Evolutionary conservation across 139 green algal genomes (phyloP), one percentile per base, ranked within the genome.

Genomic region (Astrephomene gubernaculifera): DNA sequence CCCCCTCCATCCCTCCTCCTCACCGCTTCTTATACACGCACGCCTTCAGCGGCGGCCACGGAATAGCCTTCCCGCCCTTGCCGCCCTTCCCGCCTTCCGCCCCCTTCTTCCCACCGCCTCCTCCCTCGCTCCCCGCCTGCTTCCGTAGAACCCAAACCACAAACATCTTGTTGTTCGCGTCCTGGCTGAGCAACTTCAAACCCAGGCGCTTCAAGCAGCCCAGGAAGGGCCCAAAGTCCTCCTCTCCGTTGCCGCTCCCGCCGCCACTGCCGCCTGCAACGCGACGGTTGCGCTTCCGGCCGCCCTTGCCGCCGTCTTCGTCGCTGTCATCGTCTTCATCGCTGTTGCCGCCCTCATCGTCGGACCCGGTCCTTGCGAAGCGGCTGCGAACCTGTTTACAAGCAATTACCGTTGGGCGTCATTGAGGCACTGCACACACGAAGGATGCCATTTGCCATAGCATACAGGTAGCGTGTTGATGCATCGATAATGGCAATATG

Each of bases 21-120:
- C 81, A 98, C 6, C 94, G 84, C 69, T 91, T 90, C 89, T 97
- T 98, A 87, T 98, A 98, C 35, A 94, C 71, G 87, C 95, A 97
- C 22, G 93, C 88, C 68, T 94, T 95, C 21, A 98, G 89, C 29
- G 43, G 49, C 45, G 94, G 95, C 94, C 95, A 98, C 49, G 83
- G 35, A 2, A 94, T 73, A 2, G 45, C 52, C 9, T 35, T 73
- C 19, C 43, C 57, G 83, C 14, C 44, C 31, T 53, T 35, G 29
- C n/a, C n/a, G n/a, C 49, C 60, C 78, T 71, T 79, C 19, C 25
- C 68, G 5, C 5, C 61, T 39, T 29, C 61, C 94, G 21, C 24
- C 8, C 4, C 24, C 39, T 39, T 4, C 54, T 57, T 67, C 44
- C 57, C n/a, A 29, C 65, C 8, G 31, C 57, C 52, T 35, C 57